Conservation (phyloP, 108 stramenopile species). For the Mediolabrus comicus region DNA sequence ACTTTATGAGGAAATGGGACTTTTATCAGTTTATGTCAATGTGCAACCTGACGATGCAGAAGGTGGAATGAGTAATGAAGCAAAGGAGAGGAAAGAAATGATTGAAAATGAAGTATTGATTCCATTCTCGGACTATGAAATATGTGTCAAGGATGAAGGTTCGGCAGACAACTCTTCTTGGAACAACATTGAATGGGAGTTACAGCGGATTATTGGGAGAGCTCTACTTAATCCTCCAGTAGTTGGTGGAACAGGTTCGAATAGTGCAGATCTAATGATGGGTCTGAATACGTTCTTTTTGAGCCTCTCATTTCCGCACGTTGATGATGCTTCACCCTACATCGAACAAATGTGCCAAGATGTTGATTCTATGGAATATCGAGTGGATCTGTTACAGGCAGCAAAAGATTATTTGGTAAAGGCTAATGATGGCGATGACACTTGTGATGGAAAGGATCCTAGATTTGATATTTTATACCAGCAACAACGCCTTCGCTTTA, state of each 20-base stretch:
- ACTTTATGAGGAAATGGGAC: constrained; percentile 56
- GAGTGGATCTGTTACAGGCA: constrained; percentile 73
- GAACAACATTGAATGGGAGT: constrained; percentile 82
- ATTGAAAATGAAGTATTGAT: constrained; percentile 67
- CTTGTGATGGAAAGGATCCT: constrained; percentile 38
- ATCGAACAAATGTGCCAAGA: constrained; percentile 84
- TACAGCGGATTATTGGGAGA: constrained; percentile 70
- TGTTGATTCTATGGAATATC: constrained; percentile 92
- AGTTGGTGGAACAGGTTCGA: constrained; percentile 60
- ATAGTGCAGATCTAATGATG: constrained; percentile 83
- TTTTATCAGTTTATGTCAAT: constrained; percentile 76
- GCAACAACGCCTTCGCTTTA: constrained; percentile 65
- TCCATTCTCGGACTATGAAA: constrained; percentile 77
- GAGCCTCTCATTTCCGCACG: constrained; percentile 74
- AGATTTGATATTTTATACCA: constrained; percentile 83
- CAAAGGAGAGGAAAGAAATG: constrained; percentile 33
- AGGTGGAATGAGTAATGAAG: constrained; percentile 26
- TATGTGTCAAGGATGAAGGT: constrained; percentile 81
- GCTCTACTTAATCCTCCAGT: constrained; percentile 72
- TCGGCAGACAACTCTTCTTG: constrained; percentile 29
- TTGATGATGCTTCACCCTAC: constrained; percentile 73
- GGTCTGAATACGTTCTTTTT: constrained; percentile 85
- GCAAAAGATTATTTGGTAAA: constrained; percentile 34
- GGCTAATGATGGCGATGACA: not conserved
- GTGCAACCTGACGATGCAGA: constrained; percentile 46